Evolutionary conservation across 805 yeast genomes (phyloP).

Genomic region (Tetrapisispora nanseiensis): DNA sequence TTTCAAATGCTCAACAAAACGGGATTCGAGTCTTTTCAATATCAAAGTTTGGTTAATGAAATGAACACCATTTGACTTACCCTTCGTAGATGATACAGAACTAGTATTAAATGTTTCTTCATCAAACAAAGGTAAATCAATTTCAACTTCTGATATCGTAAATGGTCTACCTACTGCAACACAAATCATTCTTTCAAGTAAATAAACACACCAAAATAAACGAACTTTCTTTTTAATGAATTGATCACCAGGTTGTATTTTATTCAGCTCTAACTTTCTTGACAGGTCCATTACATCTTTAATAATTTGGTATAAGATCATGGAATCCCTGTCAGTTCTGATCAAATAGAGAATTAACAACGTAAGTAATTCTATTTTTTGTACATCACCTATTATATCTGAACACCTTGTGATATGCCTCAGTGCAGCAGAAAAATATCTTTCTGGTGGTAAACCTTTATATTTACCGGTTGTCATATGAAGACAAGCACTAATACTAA

Average conservation of each 20-base stretch:
- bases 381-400: slow-evolving; percentile 31
- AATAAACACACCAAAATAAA: slow-evolving; percentile 55
- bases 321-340: slow-evolving; percentile 52
- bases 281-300: slow-evolving; percentile 43
- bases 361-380: slow-evolving; percentile 44
- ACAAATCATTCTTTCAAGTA: slow-evolving; percentile 52
- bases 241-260: slow-evolving; percentile 18
- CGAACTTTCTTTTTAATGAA: slow-evolving; percentile 37
- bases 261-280: slow-evolving; percentile 21
- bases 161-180: slow-evolving; percentile 54
- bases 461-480: slow-evolving; percentile 49
- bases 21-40: slow-evolving; percentile 49
- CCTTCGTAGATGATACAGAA: slow-evolving; percentile 4
- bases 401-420: slow-evolving; percentile 43
- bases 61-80: slow-evolving; percentile 26
- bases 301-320: slow-evolving; percentile 43
- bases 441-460: slow-evolving; percentile 43
- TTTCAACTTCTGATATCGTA: slow-evolving; percentile 40
- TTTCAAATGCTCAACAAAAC: slow-evolving; percentile 42
- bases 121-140: slow-evolving; percentile 43
- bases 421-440: slow-evolving; percentile 51
- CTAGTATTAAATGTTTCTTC: slow-evolving; percentile 30
- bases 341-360: slow-evolving; percentile 45
- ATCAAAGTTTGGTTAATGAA: slow-evolving; percentile 50
- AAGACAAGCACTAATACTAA: slow-evolving; percentile 41